Base-by-base conservation (phyloP, 352 stramenopile genomes). In the Pythium pyrilobum region DNA sequence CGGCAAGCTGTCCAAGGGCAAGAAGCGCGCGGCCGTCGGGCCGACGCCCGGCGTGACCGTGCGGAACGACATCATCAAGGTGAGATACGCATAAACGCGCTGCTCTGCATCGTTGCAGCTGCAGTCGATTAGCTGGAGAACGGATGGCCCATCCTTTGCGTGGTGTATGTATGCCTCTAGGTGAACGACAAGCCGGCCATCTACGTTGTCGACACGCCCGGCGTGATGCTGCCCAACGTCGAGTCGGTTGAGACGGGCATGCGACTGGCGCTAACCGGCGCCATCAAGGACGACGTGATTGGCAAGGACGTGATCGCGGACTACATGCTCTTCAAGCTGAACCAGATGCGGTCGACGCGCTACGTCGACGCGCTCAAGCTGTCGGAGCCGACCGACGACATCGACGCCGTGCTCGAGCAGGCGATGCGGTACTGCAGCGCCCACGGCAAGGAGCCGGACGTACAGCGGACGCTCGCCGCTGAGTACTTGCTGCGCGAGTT, bases 51-150 rank as follows among this genome's bases (percentile, higher is more conserved):
- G 87, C 25, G 81, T 96, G 29, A 96, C 87, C 0, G 74, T 93
- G 13, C 81, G 81, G 50, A 92, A 89, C 44, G 82, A 92, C 56
- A 90, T 92, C 50, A 95, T 94, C 58, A 95, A 96, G 71, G 85
- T 86, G n/a, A 5, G 57, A 43, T 44, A 1, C 44, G 37, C 34
- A 10, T 53, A 46, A 56, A 52, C 15, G 21, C 63, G 51, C 50
- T 25, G 20, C 34, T 38, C 28, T 21, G 29, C 12, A 25, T 55
- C 37, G 20, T 32, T 18, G 47, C n/a, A n/a, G n/a, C n/a, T n/a
- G n/a, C n/a, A n/a, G n/a, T n/a, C n/a, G n/a, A n/a, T n/a, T n/a
- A 45, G 31, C 15, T 9, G 29, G 18, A 36, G 9, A 34, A 23
- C 15, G n/a, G 27, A 10, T 15, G 2, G 10, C 3, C 25, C 13